Conservation (phyloP, 805 yeast species). For the Candida nitratophila region DNA sequence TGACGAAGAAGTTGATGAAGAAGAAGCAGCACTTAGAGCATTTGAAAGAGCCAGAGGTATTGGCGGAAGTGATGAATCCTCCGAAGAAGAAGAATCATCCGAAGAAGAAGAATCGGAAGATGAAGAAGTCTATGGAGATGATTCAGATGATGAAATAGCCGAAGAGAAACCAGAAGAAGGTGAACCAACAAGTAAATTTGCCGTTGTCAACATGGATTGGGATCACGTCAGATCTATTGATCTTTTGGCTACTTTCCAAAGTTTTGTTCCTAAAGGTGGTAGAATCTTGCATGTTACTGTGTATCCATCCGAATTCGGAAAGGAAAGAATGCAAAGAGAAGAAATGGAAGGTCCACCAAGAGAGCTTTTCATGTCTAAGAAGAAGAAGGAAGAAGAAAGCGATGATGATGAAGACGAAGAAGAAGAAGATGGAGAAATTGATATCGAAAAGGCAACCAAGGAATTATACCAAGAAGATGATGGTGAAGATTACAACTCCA, state of each 20-base stretch:
- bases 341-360: slow-evolving; percentile 89
- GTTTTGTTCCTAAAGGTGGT: slow-evolving; percentile 78
- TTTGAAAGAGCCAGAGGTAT: slow-evolving; percentile 9
- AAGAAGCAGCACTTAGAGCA: slow-evolving; percentile 7
- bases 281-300: slow-evolving; percentile 60
- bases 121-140: slow-evolving; percentile 9
- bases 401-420: slow-evolving; percentile 41
- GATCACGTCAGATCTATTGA: slow-evolving; percentile 87
- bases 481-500: slow-evolving; percentile 76
- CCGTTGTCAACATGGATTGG: slow-evolving; percentile 97
- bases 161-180: slow-evolving; percentile 69
- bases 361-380: slow-evolving; percentile 58
- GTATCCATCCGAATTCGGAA: slow-evolving; percentile 89
- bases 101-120: slow-evolving; percentile 32
- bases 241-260: slow-evolving; percentile 78
- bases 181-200: slow-evolving; percentile 75
- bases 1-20: slow-evolving; percentile 8
- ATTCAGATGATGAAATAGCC: slow-evolving; percentile 47
- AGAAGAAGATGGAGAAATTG: slow-evolving; percentile 32
- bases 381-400: slow-evolving; percentile 28
- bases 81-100: slow-evolving; percentile 25
- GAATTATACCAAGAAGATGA: slow-evolving; percentile 75
- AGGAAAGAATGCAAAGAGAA: slow-evolving; percentile 83
- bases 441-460: slow-evolving; percentile 54
- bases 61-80: slow-evolving; percentile 30